phyloP scores from a whole-genome alignment of 169 alveolate species.

The Cryptosporidium xiaoi region DNA sequence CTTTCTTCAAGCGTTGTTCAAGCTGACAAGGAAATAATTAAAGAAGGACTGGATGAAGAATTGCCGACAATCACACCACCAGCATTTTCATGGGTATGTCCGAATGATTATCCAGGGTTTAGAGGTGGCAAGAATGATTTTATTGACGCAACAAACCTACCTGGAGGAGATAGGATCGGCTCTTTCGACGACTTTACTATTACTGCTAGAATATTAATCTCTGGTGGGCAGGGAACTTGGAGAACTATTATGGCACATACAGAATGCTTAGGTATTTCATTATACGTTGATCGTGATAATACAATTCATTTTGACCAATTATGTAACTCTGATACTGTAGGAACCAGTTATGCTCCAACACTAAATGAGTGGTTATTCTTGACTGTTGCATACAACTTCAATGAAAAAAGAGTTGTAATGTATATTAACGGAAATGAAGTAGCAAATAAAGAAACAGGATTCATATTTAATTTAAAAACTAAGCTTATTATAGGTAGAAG shows the following conservation, averaged over 20 bases:
- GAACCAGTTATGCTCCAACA: conserved; percentile 63
- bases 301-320: conserved; percentile 71
- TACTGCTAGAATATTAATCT: conserved; percentile 73
- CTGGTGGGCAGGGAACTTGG: conserved; percentile 77
- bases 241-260: conserved; percentile 74
- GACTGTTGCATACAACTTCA: conserved; percentile 66
- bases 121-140: conserved; percentile 78
- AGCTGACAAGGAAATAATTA: not conserved
- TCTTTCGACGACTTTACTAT: conserved; percentile 78
- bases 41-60: conserved; percentile 40
- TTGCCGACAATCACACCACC: conserved; percentile 50
- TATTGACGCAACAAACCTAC: conserved; percentile 77
- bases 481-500: conserved; percentile 65
- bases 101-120: conserved; percentile 78
- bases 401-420: conserved; percentile 58
- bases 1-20: conserved; percentile 30
- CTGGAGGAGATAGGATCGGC: conserved; percentile 76
- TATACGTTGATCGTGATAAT: conserved; percentile 66
- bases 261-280: conserved; percentile 70
- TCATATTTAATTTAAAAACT: conserved; percentile 59
- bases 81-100: conserved; percentile 71
- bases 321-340: conserved; percentile 65
- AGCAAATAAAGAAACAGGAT: conserved; percentile 63
- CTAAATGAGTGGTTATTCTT: conserved; percentile 69
- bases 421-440: conserved; percentile 70